These are phyloP conservation scores for Flaveria sonorensis DNA, from an alignment of 129 eudicot species.

Conservation along the genomic window DNA sequence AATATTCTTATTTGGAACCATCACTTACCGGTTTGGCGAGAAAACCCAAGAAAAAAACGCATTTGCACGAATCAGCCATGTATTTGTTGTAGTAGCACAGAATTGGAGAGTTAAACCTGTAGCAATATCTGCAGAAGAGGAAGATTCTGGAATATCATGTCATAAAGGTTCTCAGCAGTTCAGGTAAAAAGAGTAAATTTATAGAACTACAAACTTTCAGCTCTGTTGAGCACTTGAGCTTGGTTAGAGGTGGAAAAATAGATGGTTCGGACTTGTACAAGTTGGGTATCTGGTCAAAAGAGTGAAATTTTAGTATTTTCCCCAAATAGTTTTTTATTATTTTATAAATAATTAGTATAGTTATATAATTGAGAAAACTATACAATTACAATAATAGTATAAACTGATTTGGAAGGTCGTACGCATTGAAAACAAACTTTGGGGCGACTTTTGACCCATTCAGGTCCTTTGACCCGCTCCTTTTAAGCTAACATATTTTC, in stretches of 20 bases:
- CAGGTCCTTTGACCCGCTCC: not conserved
- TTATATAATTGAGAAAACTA: not conserved
- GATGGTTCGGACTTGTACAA: not conserved
- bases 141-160: slow-evolving; percentile 38
- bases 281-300: not conserved
- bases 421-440: not conserved
- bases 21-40: slow-evolving; percentile 46
- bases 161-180: slow-evolving; percentile 42
- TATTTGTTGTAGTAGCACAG: slow-evolving; percentile 41
- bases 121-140: slow-evolving; percentile 31
- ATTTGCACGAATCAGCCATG: slow-evolving; percentile 44
- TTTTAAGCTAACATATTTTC: not conserved
- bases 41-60: slow-evolving; percentile 41
- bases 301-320: not conserved
- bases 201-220: not conserved
- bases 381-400: no score
- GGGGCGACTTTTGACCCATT: not conserved
- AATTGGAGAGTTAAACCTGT: slow-evolving; percentile 37
- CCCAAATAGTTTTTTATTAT: not conserved
- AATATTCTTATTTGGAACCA: slow-evolving; percentile 53
- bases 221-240: not conserved
- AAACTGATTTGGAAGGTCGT: not conserved
- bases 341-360: no score
- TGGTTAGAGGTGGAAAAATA: not conserved
- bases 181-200: slow-evolving; percentile 32